Evolutionary conservation across 1,284 basidiomycete species (phyloP), one percentile per base, ranked within the genome.

Genomic region (Ceraceosorus guamensis): DNA sequence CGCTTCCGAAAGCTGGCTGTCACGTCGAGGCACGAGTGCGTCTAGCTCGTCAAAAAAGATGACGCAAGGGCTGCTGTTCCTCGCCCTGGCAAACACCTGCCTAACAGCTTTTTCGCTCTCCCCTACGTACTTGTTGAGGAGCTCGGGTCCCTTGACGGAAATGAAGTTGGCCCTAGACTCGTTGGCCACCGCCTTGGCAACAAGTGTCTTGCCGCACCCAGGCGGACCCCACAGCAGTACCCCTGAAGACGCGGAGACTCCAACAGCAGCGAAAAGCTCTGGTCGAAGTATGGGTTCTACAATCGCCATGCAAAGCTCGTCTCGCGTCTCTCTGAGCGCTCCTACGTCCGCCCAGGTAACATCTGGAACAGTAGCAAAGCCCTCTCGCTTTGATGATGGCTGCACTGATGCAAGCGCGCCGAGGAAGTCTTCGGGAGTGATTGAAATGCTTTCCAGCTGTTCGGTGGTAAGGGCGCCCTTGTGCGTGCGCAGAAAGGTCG

Each of bases 171-270:
- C 93, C 57, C 84, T 81, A 53, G 85, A 87, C 78, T 96, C 92
- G 77, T 91, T 96, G 7, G 93, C 93, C 1, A 97, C 92, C 0
- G 93, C 93, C 77, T 96, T 97, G 0, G 93, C 93, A 6, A 97
- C 79, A 18, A 97, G 76, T 0, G 93, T 98, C 79, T 97, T 97
- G 8, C 93, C 92, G 73, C 93, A 97, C 4, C 93, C 93, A 0
- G 93, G 93, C 7, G 93, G 93, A 14, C 93, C 93, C 93, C 92
- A 98, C n/a, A 97, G 79, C 18, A 97, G 80, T 1, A 97, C 93
- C 2, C 93, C 93, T 6, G 65, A 70, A 31, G 65, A 68, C 11
- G 73, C 89, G 88, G 0, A 88, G 84, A 6, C 88, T 85, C 92
- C 93, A 2, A 96, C 86, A 1, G 83, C 82, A 50, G 79, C 83